phyloP scores from a whole-genome alignment of 31 red algal species.

The Bonnemaisonia californica region DNA sequence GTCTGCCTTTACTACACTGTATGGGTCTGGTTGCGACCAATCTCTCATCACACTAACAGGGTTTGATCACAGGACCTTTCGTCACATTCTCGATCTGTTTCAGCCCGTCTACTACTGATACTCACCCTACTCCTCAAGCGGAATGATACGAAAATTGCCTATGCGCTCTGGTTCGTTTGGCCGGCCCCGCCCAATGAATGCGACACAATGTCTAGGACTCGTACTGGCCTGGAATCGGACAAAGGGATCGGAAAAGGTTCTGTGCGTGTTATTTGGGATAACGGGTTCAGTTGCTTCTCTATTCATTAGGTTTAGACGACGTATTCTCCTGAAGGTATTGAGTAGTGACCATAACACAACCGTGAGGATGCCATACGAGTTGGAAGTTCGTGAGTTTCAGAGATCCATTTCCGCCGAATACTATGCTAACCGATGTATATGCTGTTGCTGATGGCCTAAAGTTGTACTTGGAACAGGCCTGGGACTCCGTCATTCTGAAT shows the following conservation, averaged over 20 bases:
- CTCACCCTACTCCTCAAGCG: slow-evolving; percentile 12
- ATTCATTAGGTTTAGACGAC: slow-evolving; percentile 27
- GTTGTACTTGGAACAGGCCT: no score
- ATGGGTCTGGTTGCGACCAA: slow-evolving; percentile 12
- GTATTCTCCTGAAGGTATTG: slow-evolving; percentile 1
- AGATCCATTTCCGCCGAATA: background rate
- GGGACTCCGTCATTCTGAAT: no score
- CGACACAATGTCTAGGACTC: slow-evolving; percentile 5
- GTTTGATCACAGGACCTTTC: slow-evolving; percentile 27
- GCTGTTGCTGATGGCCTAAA: no score
- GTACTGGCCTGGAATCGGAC: slow-evolving; percentile 21
- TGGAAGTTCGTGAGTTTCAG: background rate
- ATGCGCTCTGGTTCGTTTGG: background rate
- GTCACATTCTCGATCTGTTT: slow-evolving; percentile 11
- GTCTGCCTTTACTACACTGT: slow-evolving; percentile 14
- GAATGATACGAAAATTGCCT: background rate
- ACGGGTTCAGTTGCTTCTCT: slow-evolving; percentile 17
- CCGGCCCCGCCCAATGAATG: background rate
- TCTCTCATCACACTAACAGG: no score
- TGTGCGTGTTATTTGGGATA: slow-evolving; percentile 22
- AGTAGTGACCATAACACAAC: background rate
- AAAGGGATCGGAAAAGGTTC: background rate
- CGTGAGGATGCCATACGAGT: slow-evolving; percentile 9
- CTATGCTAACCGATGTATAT: no score
- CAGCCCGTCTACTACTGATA: slow-evolving; percentile 10